These are phyloP conservation scores for Lepraria neglecta DNA, from an alignment of 495 filamentous ascomycete species.

Conservation along the genomic window DNA sequence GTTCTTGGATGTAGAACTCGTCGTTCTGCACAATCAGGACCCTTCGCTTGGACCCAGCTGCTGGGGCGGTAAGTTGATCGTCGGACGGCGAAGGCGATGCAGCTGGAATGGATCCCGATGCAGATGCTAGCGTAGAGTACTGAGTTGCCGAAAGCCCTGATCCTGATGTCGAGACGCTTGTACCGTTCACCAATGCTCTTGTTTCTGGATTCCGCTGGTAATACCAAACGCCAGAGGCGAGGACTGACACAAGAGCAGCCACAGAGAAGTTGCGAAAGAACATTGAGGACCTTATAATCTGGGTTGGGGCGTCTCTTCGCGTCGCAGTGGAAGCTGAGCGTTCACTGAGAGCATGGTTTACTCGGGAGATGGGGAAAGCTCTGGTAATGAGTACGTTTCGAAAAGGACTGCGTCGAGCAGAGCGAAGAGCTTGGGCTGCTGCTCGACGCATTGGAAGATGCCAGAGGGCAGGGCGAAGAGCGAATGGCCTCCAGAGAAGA, in stretches of 20 bases:
- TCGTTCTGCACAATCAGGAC: constrained; percentile 72
- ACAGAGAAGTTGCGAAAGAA: constrained; percentile 57
- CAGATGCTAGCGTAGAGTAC: constrained; percentile 17
- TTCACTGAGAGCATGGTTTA: constrained; percentile 41
- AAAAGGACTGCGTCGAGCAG: constrained; percentile 51
- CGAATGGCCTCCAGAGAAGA: background rate
- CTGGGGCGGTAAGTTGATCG: constrained; percentile 25
- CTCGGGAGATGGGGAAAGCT: constrained; percentile 40
- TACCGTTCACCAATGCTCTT: constrained; percentile 29
- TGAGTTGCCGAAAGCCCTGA: constrained; percentile 30
- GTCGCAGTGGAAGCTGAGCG: constrained; percentile 38
- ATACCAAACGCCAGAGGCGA: constrained; percentile 62
- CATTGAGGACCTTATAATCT: constrained; percentile 51
- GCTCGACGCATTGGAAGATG: constrained; percentile 56
- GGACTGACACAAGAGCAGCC: constrained; percentile 51
- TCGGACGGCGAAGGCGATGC: constrained; percentile 9
- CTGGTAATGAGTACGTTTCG: constrained; percentile 45
- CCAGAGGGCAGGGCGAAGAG: constrained; percentile 3
- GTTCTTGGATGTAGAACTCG: constrained; percentile 72
- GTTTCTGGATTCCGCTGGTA: constrained; percentile 42
- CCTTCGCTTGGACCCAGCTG: constrained; percentile 34
- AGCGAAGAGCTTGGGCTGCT: constrained; percentile 54
- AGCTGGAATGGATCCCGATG: constrained; percentile 6
- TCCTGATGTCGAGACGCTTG: constrained; percentile 27
- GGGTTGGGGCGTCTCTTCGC: constrained; percentile 34